Conservation (phyloP, 116 monocot species). For the Iris pallida region DNA sequence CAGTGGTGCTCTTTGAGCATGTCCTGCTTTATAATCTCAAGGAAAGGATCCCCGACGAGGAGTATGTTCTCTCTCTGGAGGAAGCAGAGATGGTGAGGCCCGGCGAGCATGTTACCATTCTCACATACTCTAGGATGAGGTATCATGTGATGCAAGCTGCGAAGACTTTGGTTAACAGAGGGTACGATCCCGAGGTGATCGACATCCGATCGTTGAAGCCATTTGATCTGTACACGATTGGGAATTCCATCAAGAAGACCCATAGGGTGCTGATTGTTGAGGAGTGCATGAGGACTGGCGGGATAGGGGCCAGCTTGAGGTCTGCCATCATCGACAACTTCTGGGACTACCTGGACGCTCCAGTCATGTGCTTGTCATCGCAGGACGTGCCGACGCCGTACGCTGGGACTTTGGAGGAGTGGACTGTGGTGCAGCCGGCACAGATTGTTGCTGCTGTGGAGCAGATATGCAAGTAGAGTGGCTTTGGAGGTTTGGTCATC, state of each 20-base stretch:
- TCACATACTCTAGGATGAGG: slow-evolving; percentile 91
- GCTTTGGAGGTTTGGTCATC: too few species aligned
- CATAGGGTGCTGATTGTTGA: slow-evolving; percentile 94
- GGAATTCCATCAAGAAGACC: slow-evolving; percentile 88
- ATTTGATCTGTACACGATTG: slow-evolving; percentile 88
- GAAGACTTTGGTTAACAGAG: slow-evolving; percentile 87
- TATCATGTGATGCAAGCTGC: slow-evolving; percentile 97
- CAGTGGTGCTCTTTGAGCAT: slow-evolving; percentile 89
- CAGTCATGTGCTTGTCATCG: slow-evolving; percentile 73
- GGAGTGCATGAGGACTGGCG: slow-evolving; percentile 96
- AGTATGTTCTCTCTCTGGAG: slow-evolving; percentile 67
- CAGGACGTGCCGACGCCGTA: slow-evolving; percentile 98
- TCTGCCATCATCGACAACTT: slow-evolving; percentile 86
- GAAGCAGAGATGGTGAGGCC: slow-evolving; percentile 97
- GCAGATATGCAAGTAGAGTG: slow-evolving; percentile 60
- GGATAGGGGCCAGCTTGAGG: slow-evolving; percentile 83
- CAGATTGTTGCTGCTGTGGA: slow-evolving; percentile 91
- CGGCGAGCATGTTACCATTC: slow-evolving; percentile 86
- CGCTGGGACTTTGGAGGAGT: slow-evolving; percentile 79
- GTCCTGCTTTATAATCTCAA: slow-evolving; percentile 90
- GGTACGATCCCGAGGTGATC: slow-evolving; percentile 92
- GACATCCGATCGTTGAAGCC: slow-evolving; percentile 94
- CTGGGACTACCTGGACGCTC: slow-evolving; percentile 88
- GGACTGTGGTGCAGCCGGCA: slow-evolving; percentile 87
- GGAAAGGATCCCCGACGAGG: slow-evolving; percentile 90